Evolutionary conservation across 202 grass and related monocot genomes (phyloP), one percentile per base, ranked within the genome.

Genomic region (Digitaria exilis): DNA sequence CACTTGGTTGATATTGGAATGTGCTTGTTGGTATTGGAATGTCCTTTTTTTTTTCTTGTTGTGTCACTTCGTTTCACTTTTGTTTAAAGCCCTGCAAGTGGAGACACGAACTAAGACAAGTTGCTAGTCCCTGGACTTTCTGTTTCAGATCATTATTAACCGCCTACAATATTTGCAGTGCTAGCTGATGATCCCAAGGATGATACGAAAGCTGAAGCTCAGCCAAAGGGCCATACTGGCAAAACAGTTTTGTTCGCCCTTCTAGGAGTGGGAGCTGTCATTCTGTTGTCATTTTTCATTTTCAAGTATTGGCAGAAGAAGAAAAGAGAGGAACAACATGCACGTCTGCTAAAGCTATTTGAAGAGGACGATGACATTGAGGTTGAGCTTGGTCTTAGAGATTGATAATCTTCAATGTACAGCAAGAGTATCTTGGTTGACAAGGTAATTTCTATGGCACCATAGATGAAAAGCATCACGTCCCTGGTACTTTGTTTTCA

Each of bases 261-360:
- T 19, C 75, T 98, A 77, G 92, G 82, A 84, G 69, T 95, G 29
- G 92, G 82, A 7, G 68, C 74, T 63, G 76, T 70, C 15, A 43
- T 86, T 75, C 69, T 88, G 57, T 60, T 98, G 58, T 92, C 90
- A 4, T 91, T 93, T 82, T 82, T 91, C 80, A 86, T 98, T 78
- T 98, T 93, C 90, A 98, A 98, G 90, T 91, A 91, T 51, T 98
- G 95, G 95, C 95, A 98, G 63, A 98, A 95, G 83, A 98, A 93
- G 89, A 98, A 94, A 82, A 98, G 95, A 84, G 92, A 95, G 84
- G 88, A 98, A 52, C 95, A 98, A 59, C 92, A 98, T 72, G 92
- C 95, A 63, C 87, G 95, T n/a, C 87, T 98, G 78, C 66, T 98
- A 83, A 98, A 98, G 85, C 87, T 98, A 37, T 98, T 98, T 67